phyloP scores from a whole-genome alignment of 768 basidiomycete species.

The Serpula lacrymans region DNA sequence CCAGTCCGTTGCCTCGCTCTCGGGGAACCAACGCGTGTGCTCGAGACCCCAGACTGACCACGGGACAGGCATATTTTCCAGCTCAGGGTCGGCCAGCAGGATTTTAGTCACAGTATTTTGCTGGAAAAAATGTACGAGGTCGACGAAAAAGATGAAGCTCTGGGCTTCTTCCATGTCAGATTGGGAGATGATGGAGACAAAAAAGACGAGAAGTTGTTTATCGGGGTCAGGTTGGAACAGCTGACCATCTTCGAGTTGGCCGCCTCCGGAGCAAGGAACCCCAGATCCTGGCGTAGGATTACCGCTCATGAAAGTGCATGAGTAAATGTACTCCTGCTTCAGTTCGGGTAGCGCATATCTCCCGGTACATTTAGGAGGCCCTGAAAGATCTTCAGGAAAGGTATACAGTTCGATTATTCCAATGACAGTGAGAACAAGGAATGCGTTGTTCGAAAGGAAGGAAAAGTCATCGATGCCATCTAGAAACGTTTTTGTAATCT shows the following conservation, averaged over 20 bases:
- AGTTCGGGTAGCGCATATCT: conserved; percentile 43
- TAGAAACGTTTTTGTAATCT: conserved; percentile 41
- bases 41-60: conserved; percentile 53
- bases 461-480: conserved; percentile 53
- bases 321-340: conserved; percentile 43
- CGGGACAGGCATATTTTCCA: conserved; percentile 24
- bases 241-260: background rate
- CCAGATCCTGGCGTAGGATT: conserved; percentile 42
- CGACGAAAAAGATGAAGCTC: conserved; percentile 50
- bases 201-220: conserved; percentile 51
- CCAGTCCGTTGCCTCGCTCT: conserved; percentile 49
- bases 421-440: conserved; percentile 44
- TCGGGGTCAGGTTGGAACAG: conserved; percentile 41
- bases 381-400: conserved; percentile 34
- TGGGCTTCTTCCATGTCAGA: conserved; percentile 38
- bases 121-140: conserved; percentile 38
- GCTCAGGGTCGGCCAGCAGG: background rate
- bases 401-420: conserved; percentile 49
- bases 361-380: conserved; percentile 31
- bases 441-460: conserved; percentile 42
- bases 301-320: conserved; percentile 53
- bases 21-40: conserved; percentile 53
- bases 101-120: conserved; percentile 2
- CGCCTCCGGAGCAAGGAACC: conserved; percentile 4
- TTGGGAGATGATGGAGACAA: conserved; percentile 41